Conservation (phyloP, 257 asterid genomes). For the Solanum pinnatisectum region DNA sequence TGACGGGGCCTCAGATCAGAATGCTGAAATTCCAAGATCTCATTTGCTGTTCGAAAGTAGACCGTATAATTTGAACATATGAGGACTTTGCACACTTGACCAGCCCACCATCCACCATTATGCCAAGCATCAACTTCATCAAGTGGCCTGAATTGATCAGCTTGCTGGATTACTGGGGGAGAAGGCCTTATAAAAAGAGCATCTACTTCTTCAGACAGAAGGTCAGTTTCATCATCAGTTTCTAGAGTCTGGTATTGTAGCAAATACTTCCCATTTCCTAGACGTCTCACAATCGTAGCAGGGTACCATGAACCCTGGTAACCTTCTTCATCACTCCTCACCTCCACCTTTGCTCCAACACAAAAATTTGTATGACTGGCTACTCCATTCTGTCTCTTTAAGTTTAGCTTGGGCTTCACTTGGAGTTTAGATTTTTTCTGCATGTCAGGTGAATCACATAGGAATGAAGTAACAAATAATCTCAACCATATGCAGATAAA, state of each 20-base stretch:
- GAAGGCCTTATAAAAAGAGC: constrained; percentile 41
- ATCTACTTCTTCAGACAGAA: constrained; percentile 32
- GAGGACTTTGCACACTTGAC: constrained; percentile 26
- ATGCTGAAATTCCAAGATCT: constrained; percentile 37
- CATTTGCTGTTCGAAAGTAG: constrained; percentile 18
- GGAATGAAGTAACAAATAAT: not conserved
- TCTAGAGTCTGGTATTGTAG: constrained; percentile 35
- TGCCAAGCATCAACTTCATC: constrained; percentile 54
- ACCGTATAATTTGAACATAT: constrained; percentile 24
- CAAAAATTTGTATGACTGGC: constrained; percentile 9
- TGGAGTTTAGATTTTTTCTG: constrained; percentile 33
- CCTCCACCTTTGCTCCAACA: constrained; percentile 38
- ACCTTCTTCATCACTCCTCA: constrained; percentile 33
- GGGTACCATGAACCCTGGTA: constrained; percentile 44
- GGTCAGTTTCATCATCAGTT: constrained; percentile 26
- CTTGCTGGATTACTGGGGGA: constrained; percentile 21
- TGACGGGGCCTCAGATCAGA: constrained; percentile 53
- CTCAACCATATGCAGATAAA: not conserved
- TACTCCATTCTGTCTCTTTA: constrained; percentile 6
- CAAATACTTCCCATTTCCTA: constrained; percentile 25
- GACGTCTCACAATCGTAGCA: constrained; percentile 19
- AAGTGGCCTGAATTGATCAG: constrained; percentile 22
- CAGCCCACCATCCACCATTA: constrained; percentile 51
- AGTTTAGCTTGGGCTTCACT: constrained; percentile 19
- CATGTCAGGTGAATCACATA: constrained; percentile 7